Conservation (phyloP, 257 asterid genomes). For the Ophiorrhiza pumila region DNA sequence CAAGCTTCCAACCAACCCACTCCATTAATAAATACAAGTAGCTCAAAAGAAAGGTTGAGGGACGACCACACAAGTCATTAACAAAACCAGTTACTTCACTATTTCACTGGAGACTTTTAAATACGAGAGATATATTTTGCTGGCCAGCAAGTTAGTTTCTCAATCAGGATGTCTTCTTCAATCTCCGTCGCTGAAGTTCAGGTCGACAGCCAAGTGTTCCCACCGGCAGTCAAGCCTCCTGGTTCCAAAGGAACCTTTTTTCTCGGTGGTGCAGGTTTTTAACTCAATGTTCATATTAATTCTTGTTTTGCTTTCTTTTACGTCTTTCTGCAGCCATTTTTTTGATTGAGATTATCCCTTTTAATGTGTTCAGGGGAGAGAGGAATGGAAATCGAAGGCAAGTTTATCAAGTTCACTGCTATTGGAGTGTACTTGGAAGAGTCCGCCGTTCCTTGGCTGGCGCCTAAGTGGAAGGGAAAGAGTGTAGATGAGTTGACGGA, state of each 20-base stretch:
- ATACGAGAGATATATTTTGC: too few species aligned
- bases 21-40: too few species aligned
- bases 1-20: too few species aligned
- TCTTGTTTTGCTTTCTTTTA: background rate
- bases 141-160: too few species aligned
- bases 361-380: conserved; percentile 61
- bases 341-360: background rate
- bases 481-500: conserved; percentile 51
- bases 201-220: conserved; percentile 55
- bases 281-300: background rate
- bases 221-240: conserved; percentile 60
- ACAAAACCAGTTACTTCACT: too few species aligned
- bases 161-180: conserved; percentile 21
- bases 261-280: conserved; percentile 88
- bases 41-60: too few species aligned
- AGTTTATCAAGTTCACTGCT: conserved; percentile 67
- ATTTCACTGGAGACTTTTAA: too few species aligned
- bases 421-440: conserved; percentile 77
- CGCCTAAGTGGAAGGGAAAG: conserved; percentile 81
- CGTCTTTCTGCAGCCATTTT: background rate
- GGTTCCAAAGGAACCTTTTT: conserved; percentile 49
- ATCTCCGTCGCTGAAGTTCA: conserved; percentile 38
- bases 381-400: conserved; percentile 68
- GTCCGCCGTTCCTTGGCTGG: conserved; percentile 48
- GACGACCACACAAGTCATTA: too few species aligned